Percentiles rank a stretch among this genome's conserved stretches.
These are phyloP conservation scores for Geosmithia morbida DNA, from an alignment of 2,329 filamentous ascomycete species.

Conservation along the genomic window DNA sequence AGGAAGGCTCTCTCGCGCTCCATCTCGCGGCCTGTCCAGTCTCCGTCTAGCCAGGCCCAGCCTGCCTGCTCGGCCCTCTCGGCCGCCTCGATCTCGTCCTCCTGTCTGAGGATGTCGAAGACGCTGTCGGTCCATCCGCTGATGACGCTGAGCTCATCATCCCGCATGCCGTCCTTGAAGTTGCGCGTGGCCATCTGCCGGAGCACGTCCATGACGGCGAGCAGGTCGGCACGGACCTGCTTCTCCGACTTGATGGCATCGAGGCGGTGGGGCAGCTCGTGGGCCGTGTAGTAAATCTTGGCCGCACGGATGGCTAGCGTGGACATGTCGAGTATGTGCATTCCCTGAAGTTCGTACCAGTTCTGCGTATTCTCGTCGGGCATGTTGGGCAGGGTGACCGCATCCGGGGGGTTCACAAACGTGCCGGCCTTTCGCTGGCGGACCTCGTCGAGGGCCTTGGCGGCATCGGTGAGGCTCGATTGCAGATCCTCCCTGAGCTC, in stretches of 20 bases:
- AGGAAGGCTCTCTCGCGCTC: slow-evolving; percentile 75
- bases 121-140: slow-evolving; percentile 68
- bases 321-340: slow-evolving; percentile 83
- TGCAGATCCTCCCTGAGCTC: slow-evolving; percentile 58
- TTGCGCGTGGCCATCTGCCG: slow-evolving; percentile 82
- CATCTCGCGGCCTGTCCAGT: slow-evolving; percentile 63
- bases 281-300: slow-evolving; percentile 90
- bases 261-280: slow-evolving; percentile 73
- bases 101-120: slow-evolving; percentile 58
- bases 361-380: slow-evolving; percentile 38
- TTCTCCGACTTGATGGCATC: slow-evolving; percentile 81
- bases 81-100: slow-evolving; percentile 61
- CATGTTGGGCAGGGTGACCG: slow-evolving; percentile 20
- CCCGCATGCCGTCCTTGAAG: slow-evolving; percentile 69
- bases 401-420: slow-evolving; percentile 12
- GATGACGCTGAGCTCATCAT: slow-evolving; percentile 66
- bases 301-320: slow-evolving; percentile 92
- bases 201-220: slow-evolving; percentile 77
- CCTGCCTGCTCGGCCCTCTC: slow-evolving; percentile 56
- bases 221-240: slow-evolving; percentile 67
- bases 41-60: slow-evolving; percentile 68
- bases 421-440: slow-evolving; percentile 20
- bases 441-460: slow-evolving; percentile 50
- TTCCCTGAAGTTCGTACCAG: slow-evolving; percentile 79
- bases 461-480: slow-evolving; percentile 53